Evolutionary conservation across 1,139 yeast species (phyloP).

Genomic region (Martiniozyma asiatica): DNA sequence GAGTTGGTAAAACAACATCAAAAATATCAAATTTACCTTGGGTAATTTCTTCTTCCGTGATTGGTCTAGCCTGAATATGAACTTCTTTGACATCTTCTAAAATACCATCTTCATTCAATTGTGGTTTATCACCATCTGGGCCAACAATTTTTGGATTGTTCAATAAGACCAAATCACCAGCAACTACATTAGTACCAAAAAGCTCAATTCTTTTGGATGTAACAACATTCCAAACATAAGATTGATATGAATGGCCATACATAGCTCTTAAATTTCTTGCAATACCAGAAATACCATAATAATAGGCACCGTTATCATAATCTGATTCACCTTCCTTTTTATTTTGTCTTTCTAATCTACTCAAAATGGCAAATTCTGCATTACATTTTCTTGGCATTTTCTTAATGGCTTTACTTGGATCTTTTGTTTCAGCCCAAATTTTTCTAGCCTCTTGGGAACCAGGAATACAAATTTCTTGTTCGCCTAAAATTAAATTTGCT

Average conservation of each 20-base stretch:
- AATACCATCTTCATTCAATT: slow-evolving; percentile 36
- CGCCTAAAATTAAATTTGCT: slow-evolving; percentile 64
- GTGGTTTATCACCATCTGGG: slow-evolving; percentile 15
- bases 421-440: slow-evolving; percentile 65
- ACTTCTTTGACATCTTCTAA: slow-evolving; percentile 53
- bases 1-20: slow-evolving; percentile 86
- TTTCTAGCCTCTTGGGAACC: slow-evolving; percentile 73
- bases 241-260: slow-evolving; percentile 97
- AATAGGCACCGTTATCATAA: slow-evolving; percentile 38
- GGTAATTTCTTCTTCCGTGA: slow-evolving; percentile 63
- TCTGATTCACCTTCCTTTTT: slow-evolving; percentile 37
- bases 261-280: slow-evolving; percentile 87
- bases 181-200: slow-evolving; percentile 59
- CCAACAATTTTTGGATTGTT: slow-evolving; percentile 23
- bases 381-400: slow-evolving; percentile 79
- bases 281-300: slow-evolving; percentile 77
- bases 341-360: slow-evolving; percentile 36
- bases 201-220: slow-evolving; percentile 67
- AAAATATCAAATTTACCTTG: slow-evolving; percentile 50
- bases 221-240: slow-evolving; percentile 85
- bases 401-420: slow-evolving; percentile 53
- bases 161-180: slow-evolving; percentile 63
- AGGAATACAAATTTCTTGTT: slow-evolving; percentile 75
- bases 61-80: slow-evolving; percentile 51
- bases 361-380: slow-evolving; percentile 71